phyloP scores from a whole-genome alignment of 2,329 filamentous ascomycete genomes.

The Xylariaceae sp. region DNA sequence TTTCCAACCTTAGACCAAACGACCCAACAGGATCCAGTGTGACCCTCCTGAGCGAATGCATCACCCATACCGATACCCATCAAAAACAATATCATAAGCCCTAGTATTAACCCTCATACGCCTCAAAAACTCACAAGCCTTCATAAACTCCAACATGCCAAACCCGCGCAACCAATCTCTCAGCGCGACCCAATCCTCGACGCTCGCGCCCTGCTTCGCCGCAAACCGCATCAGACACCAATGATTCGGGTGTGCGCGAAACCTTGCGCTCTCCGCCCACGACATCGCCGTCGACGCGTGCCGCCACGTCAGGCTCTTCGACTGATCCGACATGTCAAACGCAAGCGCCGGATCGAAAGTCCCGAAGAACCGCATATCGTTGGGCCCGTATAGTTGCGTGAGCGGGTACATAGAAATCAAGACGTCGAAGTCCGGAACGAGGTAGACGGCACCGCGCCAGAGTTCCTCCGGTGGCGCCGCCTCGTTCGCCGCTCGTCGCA shows the following conservation, averaged over 20 bases:
- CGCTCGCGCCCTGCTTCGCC: slow-evolving; percentile 1
- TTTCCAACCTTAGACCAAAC: no score
- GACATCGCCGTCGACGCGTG: slow-evolving; percentile 6
- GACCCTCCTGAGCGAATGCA: no score
- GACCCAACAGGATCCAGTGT: no score
- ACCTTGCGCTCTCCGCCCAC: slow-evolving; percentile 3
- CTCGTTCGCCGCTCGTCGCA: not conserved
- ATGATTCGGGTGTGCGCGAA: slow-evolving; percentile 7
- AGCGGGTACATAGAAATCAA: slow-evolving; percentile 10
- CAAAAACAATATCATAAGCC: slow-evolving; percentile 13
- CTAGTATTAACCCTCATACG: slow-evolving; percentile 12
- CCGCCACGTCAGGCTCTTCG: slow-evolving; percentile 8
- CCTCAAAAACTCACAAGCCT: slow-evolving; percentile 5
- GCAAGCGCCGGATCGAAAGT: slow-evolving; percentile 4
- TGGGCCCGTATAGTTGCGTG: not conserved
- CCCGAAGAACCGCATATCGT: slow-evolving; percentile 4
- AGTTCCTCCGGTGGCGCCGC: not conserved
- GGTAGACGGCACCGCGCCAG: slow-evolving; percentile 9
- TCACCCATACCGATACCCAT: slow-evolving; percentile 4
- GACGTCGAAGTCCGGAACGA: slow-evolving; percentile 9
- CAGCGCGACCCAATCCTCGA: slow-evolving; percentile 12
- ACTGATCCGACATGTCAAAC: slow-evolving; percentile 10
- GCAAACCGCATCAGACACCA: slow-evolving; percentile 12
- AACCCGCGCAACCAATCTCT: slow-evolving; percentile 9
- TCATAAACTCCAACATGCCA: slow-evolving; percentile 7